phyloP scores from a whole-genome alignment of 371 early-diverging fungal genomes.

The Mortierella sp. region DNA sequence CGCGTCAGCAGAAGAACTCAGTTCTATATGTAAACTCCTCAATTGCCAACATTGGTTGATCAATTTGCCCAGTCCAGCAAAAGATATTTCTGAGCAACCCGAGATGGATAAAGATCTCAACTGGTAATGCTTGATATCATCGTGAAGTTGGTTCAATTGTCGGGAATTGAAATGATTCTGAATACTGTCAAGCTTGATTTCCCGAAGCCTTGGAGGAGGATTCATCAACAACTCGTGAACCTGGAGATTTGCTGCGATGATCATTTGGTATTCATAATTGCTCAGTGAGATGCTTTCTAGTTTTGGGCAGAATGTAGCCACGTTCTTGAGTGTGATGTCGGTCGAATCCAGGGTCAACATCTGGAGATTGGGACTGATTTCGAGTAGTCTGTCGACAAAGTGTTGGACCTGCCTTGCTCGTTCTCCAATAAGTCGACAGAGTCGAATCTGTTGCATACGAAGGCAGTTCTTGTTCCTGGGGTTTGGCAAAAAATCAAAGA shows the following conservation, averaged over 20 bases:
- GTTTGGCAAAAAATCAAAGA: conserved; percentile 7
- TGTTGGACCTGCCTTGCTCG: too few species aligned
- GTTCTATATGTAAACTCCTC: too few species aligned
- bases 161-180: not conserved
- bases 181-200: too few species aligned
- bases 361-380: conserved; percentile 17
- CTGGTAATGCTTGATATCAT: not conserved
- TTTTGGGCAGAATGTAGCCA: conserved; percentile 21
- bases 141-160: not conserved
- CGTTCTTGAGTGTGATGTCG: not conserved
- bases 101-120: not conserved
- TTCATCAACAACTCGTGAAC: not conserved
- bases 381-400: conserved; percentile 6
- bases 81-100: too few species aligned
- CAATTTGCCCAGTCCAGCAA: too few species aligned
- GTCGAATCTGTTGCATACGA: too few species aligned
- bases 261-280: not conserved
- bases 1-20: too few species aligned
- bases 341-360: not conserved
- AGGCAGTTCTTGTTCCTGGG: not conserved
- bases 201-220: too few species aligned
- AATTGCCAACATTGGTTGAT: too few species aligned
- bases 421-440: too few species aligned
- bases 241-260: not conserved
- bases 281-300: conserved; percentile 10